A percentile compares a stretch with the other conserved stretches of the same genome.
These are phyloP conservation scores for Leucocoprinus sp. DNA, from an alignment of 768 basidiomycete species.

Conservation along the genomic window DNA sequence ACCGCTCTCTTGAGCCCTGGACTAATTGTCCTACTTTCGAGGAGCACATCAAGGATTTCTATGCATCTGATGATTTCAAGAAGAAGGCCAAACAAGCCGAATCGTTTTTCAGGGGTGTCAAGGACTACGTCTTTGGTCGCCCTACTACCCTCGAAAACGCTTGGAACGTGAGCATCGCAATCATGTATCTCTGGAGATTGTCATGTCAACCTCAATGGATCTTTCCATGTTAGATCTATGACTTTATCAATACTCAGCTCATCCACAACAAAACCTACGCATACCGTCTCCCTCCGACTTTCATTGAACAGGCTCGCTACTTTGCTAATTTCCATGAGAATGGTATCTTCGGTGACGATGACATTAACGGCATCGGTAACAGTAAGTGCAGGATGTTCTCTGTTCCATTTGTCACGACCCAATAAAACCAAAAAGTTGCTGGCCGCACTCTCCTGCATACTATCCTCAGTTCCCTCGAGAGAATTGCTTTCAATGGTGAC, in stretches of 20 bases:
- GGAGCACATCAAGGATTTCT: conserved; percentile 52
- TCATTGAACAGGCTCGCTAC: conserved; percentile 64
- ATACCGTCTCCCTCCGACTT: conserved; percentile 70
- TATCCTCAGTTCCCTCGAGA: conserved; percentile 62
- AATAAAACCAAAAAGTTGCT: conserved; percentile 47
- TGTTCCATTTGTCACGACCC: background rate
- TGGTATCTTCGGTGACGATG: conserved; percentile 58
- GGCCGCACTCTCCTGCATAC: conserved; percentile 72
- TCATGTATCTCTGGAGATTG: background rate
- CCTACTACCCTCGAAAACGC: conserved; percentile 61
- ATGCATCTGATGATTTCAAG: conserved; percentile 62
- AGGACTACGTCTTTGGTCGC: conserved; percentile 67
- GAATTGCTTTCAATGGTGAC: conserved; percentile 72
- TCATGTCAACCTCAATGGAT: conserved; percentile 12
- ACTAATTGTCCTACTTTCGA: conserved; percentile 53
- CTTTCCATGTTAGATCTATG: conserved; percentile 48
- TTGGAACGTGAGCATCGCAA: conserved; percentile 56
- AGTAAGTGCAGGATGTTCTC: conserved; percentile 36
- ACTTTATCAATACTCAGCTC: conserved; percentile 69
- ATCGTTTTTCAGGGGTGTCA: conserved; percentile 57
- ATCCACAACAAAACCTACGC: conserved; percentile 79
- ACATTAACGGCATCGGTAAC: conserved; percentile 67
- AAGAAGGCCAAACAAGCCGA: conserved; percentile 43
- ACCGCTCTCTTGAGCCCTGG: conserved; percentile 81
- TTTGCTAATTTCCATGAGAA: conserved; percentile 78